These are phyloP conservation scores for Cryptococcus sp. DNA, from an alignment of 1,284 basidiomycete species.

Conservation along the genomic window DNA sequence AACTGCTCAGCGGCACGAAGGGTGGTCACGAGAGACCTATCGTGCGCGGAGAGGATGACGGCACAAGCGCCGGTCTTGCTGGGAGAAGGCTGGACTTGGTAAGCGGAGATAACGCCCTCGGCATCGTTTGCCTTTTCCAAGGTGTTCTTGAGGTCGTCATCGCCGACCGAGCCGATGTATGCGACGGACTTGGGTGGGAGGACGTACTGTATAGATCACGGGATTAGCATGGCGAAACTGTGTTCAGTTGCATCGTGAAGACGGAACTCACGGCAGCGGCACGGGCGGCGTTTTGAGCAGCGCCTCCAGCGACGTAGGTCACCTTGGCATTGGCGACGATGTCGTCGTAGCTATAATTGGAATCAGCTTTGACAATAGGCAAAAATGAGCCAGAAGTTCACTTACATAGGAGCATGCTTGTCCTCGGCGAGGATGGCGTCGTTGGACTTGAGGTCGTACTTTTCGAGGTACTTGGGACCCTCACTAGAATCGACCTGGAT, in stretches of 20 bases:
- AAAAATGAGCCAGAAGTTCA: slow-evolving; percentile 8
- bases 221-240: not conserved
- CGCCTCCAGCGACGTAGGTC: slow-evolving; percentile 94
- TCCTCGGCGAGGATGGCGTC: slow-evolving; percentile 94
- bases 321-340: slow-evolving; percentile 75
- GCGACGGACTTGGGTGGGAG: slow-evolving; percentile 88
- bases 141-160: slow-evolving; percentile 87
- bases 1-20: slow-evolving; percentile 90
- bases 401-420: slow-evolving; percentile 81
- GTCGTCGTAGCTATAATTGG: slow-evolving; percentile 74
- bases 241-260: slow-evolving; percentile 1
- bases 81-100: slow-evolving; percentile 76
- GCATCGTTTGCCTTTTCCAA: slow-evolving; percentile 89
- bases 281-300: slow-evolving; percentile 93
- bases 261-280: slow-evolving; percentile 79
- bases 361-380: not conserved
- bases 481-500: slow-evolving; percentile 71
- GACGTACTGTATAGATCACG: slow-evolving; percentile 68
- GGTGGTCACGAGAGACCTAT: slow-evolving; percentile 90
- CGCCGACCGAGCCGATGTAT: slow-evolving; percentile 91
- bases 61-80: slow-evolving; percentile 96
- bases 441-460: slow-evolving; percentile 91
- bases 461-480: slow-evolving; percentile 80
- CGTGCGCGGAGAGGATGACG: slow-evolving; percentile 89
- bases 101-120: slow-evolving; percentile 86